Evolutionary conservation across 805 yeast species (phyloP), one percentile per base, ranked within the genome.

Genomic region (Barnettozyma botsteinii): DNA sequence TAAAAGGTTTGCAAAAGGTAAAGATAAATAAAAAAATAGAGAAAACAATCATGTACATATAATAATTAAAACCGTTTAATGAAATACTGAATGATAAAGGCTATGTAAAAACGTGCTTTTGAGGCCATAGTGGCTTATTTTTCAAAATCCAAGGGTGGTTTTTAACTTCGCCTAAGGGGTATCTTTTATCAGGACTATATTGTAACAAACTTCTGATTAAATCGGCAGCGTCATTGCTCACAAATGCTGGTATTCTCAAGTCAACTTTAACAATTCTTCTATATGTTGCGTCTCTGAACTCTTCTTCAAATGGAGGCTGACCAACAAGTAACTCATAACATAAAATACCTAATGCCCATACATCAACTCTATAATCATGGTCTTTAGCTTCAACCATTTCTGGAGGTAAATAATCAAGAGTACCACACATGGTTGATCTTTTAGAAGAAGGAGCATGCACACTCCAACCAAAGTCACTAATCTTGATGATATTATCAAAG

Each of bases 401-500:
- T 7, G 98, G 98, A 0, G 98, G 94, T 13, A 93, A 63, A 52
- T 91, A 91, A 61, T 93, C 98, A 30, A 91, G 66, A 0, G 98
- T 93, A 0, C 98, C 98, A 62, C 98, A 93, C 66, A 93, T 74
- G 0, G 98, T 91, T 13, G 78, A 70, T 53, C 96, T 66, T 46
- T 75, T 73, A 0, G 69, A 63, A 0, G 73, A 63, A 1, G 77
- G 76, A 0, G 84, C 72, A 49, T 78, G 47, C 3, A 89, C 91
- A 41, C 95, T 83, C 97, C 97, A 91, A 12, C 98, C 98, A 59
- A 93, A 91, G 62, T 91, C 98, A 15, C 96, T 82, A 28, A 91
- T 70, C 58, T 89, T 91, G 40, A 91, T 70, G 19, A 74, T 75
- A 47, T 88, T 85, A 55, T 85, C 77, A 45, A 79, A 72, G 7